phyloP scores from a whole-genome alignment of 345 rosid genomes.

The Arabidopsis arenosa region DNA sequence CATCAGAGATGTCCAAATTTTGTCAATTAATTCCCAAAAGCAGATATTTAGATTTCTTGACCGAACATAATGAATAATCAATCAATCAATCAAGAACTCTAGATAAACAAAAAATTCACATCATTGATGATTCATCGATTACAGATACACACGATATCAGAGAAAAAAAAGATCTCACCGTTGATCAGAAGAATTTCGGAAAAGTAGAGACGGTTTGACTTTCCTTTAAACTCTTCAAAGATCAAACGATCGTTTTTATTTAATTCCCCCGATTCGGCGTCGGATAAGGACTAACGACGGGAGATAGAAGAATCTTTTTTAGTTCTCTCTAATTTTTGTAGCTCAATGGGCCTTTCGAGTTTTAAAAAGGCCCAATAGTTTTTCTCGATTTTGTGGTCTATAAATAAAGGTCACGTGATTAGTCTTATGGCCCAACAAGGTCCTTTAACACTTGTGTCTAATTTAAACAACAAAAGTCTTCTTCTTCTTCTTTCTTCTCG shows the following conservation, averaged over 20 bases:
- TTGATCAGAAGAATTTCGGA: conserved; percentile 22
- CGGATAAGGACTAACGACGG: not conserved
- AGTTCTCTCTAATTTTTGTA: not conserved
- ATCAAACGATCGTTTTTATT: not conserved
- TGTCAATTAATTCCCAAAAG: not conserved
- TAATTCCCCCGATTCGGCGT: not conserved
- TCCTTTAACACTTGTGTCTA: too few relatives aligned
- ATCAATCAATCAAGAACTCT: not conserved
- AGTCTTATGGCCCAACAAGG: too few relatives aligned
- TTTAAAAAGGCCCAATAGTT: not conserved
- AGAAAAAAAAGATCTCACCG: conserved; percentile 21
- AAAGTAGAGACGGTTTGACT: conserved; percentile 11
- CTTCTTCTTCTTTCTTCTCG: too few relatives aligned
- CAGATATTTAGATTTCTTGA: conserved; percentile 1
- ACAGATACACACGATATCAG: not conserved
- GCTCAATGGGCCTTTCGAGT: not conserved
- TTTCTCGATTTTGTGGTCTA: not conserved
- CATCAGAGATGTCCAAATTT: not conserved
- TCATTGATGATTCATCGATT: not conserved
- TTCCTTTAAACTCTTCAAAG: not conserved
- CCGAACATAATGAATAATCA: not conserved
- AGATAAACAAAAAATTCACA: not conserved
- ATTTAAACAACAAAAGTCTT: too few relatives aligned
- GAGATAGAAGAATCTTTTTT: not conserved
- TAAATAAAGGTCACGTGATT: too few relatives aligned